These are phyloP conservation scores for Leptographium wingfieldii DNA, from an alignment of 2,329 filamentous ascomycete species.

Conservation along the genomic window DNA sequence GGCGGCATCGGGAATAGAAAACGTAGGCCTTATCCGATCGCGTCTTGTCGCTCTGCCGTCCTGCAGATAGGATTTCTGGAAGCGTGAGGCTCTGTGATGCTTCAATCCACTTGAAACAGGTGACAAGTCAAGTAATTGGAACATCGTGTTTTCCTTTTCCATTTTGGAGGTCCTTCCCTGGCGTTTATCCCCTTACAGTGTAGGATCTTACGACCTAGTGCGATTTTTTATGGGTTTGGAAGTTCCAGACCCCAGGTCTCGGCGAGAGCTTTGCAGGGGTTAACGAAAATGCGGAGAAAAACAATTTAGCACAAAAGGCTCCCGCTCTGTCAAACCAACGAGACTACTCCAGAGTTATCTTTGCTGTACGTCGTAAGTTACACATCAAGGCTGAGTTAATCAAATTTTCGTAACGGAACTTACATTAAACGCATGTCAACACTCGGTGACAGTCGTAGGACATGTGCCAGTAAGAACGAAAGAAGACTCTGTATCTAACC, in stretches of 20 bases:
- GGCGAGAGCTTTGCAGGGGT: neutral
- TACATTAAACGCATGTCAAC: too few relatives aligned
- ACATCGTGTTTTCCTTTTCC: neutral
- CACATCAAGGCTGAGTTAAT: too few relatives aligned
- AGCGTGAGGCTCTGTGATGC: neutral
- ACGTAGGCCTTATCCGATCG: neutral
- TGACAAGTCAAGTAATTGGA: neutral
- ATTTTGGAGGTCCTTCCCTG: neutral
- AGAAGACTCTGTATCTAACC: too few relatives aligned
- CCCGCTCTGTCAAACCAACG: too few relatives aligned
- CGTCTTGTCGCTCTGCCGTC: neutral
- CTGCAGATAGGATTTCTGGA: neutral
- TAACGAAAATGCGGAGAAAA: neutral
- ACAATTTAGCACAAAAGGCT: too few relatives aligned
- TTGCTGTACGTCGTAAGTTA: too few relatives aligned
- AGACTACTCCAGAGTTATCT: too few relatives aligned
- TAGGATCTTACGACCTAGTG: neutral
- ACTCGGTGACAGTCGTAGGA: too few relatives aligned
- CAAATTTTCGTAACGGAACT: too few relatives aligned
- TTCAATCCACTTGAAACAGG: neutral
- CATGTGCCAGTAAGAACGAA: too few relatives aligned
- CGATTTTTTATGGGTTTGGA: neutral
- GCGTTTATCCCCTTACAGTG: neutral
- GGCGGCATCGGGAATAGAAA: neutral
- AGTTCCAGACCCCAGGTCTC: neutral